phyloP scores from a whole-genome alignment of 305 asterid species.

The Salvia sclarea region DNA sequence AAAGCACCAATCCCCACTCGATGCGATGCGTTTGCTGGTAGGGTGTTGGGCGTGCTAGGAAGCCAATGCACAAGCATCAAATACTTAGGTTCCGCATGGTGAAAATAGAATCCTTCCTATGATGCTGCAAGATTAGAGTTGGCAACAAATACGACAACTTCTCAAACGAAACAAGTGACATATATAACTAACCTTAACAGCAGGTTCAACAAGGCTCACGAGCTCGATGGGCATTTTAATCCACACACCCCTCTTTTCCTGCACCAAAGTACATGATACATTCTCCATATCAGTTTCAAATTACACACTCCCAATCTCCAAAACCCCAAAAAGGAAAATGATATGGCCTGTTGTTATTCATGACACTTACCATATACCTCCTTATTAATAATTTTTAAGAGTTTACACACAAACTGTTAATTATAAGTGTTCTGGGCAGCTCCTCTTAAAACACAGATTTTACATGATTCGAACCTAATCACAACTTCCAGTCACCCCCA shows the following conservation, averaged over 20 bases:
- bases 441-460: background rate
- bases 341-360: background rate
- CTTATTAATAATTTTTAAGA: too few relatives aligned
- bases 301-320: background rate
- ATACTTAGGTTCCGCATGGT: slow-evolving; percentile 89
- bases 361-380: background rate
- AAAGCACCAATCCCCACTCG: slow-evolving; percentile 94
- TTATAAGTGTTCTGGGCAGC: background rate
- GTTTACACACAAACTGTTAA: background rate
- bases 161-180: background rate
- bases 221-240: slow-evolving; percentile 85
- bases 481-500: background rate
- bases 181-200: slow-evolving; percentile 61
- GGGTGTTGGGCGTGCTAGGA: slow-evolving; percentile 55
- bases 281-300: background rate
- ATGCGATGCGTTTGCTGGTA: slow-evolving; percentile 88
- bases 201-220: slow-evolving; percentile 75
- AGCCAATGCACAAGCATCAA: slow-evolving; percentile 96
- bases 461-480: background rate
- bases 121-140: slow-evolving; percentile 11
- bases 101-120: slow-evolving; percentile 90
- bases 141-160: slow-evolving; percentile 13
- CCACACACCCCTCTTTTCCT: slow-evolving; percentile 96
- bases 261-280: slow-evolving; percentile 34
- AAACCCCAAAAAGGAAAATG: background rate